Conservation (phyloP, 768 basidiomycete genomes). For the Kwoniella newhampshirensis region DNA sequence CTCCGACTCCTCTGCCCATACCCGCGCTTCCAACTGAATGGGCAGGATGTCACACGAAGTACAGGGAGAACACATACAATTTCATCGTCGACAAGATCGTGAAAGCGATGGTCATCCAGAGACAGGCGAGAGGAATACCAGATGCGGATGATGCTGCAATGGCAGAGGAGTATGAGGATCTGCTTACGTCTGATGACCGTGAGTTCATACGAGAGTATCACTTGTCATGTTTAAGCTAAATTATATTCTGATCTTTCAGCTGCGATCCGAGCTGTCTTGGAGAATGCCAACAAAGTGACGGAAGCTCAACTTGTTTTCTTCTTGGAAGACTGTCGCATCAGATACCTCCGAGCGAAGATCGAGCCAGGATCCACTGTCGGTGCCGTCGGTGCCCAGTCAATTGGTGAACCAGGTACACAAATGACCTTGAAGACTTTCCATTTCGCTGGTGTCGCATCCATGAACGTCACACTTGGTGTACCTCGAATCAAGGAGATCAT, state of each 20-base stretch:
- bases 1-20: slow-evolving; percentile 5
- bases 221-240: slow-evolving; percentile 1
- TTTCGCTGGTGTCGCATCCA: slow-evolving; percentile 98
- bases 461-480: slow-evolving; percentile 99
- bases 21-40: slow-evolving; percentile 27
- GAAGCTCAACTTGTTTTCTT: slow-evolving; percentile 73
- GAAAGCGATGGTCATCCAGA: slow-evolving; percentile 64
- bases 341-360: slow-evolving; percentile 92
- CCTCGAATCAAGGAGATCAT: slow-evolving; percentile 99
- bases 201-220: slow-evolving; percentile 33
- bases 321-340: slow-evolving; percentile 82
- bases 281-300: slow-evolving; percentile 88
- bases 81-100: slow-evolving; percentile 73
- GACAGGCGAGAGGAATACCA: slow-evolving; percentile 75
- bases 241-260: slow-evolving; percentile 25
- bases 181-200: slow-evolving; percentile 72
- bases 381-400: slow-evolving; percentile 97
- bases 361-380: slow-evolving; percentile 98
- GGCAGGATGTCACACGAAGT: slow-evolving; percentile 48
- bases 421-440: slow-evolving; percentile 99
- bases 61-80: slow-evolving; percentile 54
- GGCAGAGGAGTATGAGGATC: slow-evolving; percentile 69
- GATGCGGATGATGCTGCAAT: slow-evolving; percentile 66
- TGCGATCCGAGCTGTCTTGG: slow-evolving; percentile 67
- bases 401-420: slow-evolving; percentile 98